Percentiles rank a stretch among this genome's conserved stretches.
Conservation (phyloP, 2,329 filamentous ascomycete species). For the Colletotrichum sp. region DNA sequence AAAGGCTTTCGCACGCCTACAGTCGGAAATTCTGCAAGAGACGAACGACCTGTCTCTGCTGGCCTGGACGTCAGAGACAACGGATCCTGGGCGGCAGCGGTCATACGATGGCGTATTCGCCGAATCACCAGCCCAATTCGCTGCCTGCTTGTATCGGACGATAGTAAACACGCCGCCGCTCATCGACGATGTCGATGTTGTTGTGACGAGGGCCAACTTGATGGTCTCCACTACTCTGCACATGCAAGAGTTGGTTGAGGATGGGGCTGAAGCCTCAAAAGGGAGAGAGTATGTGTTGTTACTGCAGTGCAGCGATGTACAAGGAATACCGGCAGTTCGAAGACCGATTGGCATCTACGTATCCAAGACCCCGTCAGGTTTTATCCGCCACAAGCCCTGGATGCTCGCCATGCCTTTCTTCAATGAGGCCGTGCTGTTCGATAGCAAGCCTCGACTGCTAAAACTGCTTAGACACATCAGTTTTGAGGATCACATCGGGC, state of each 20-base stretch:
- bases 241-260: not conserved
- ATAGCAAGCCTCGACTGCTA: not conserved
- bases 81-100: not conserved
- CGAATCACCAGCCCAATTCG: not conserved
- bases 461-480: not conserved
- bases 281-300: not conserved
- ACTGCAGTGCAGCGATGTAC: not conserved
- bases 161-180: not conserved
- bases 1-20: conserved; percentile 26
- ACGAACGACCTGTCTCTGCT: not conserved
- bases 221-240: not conserved
- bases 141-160: not conserved
- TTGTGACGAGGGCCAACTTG: not conserved
- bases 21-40: not conserved
- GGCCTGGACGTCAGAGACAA: not conserved
- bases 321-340: not conserved
- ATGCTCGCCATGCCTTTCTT: not conserved
- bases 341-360: not conserved
- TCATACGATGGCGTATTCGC: not conserved
- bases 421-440: not conserved
- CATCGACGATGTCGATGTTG: not conserved
- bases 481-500: not conserved
- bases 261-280: not conserved
- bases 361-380: not conserved
- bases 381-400: not conserved